Percentiles rank a stretch among this genome's conserved stretches.
Conservation (phyloP, 345 rosid genomes). For the Lepidium sativum region DNA sequence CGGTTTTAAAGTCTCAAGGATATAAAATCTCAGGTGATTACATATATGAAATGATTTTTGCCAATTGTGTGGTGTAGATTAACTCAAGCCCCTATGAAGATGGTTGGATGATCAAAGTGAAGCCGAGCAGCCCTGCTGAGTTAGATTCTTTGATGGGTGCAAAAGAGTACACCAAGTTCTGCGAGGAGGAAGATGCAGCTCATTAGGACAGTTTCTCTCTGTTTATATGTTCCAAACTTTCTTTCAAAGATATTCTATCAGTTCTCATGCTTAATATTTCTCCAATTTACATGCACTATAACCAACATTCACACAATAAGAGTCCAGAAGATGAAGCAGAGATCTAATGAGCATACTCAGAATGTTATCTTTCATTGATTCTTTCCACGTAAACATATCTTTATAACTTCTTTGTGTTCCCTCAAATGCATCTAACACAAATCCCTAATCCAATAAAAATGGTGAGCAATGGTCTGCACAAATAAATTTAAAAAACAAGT, state of each 20-base stretch:
- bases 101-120: constrained; percentile 94
- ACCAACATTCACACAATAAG: neutral
- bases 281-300: neutral
- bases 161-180: constrained; percentile 67
- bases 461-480: neutral
- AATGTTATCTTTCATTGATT: neutral
- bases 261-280: neutral
- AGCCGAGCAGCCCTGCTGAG: constrained; percentile 66
- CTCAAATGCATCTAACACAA: neutral
- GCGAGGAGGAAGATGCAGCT: constrained; percentile 78
- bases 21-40: neutral
- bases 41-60: neutral
- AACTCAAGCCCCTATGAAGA: constrained; percentile 82
- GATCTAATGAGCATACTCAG: neutral
- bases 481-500: no score
- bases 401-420: neutral
- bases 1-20: neutral
- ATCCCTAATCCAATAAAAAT: neutral
- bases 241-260: neutral
- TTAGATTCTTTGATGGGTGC: constrained; percentile 59
- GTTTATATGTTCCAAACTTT: neutral
- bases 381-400: neutral
- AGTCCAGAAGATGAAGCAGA: neutral
- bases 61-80: constrained; percentile 34
- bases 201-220: constrained; percentile 35